Base-by-base conservation (phyloP, 768 basidiomycete genomes). In the Dioszegia aurantiaca region DNA sequence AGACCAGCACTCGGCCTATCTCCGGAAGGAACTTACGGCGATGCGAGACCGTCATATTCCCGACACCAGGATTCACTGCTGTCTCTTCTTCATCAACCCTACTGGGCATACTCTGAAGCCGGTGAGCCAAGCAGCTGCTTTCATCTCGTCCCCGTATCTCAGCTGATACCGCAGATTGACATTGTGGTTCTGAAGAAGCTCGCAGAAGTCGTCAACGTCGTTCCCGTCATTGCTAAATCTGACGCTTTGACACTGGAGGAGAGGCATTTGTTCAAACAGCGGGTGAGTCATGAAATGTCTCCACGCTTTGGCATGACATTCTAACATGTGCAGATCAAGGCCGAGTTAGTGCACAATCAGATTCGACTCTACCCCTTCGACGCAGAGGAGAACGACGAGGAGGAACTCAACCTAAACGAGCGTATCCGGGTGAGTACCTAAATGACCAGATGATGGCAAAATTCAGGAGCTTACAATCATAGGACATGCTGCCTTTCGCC, bases 171-270 rank as follows among this genome's bases (percentile, higher is more conserved):
- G 2, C 51, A 75, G 74, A 92, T 99, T 70, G 94, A 99, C 70
- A 87, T 98, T 44, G 92, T 92, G 72, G 95, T 99, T 64, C 91
- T 99, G 87, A 95, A 97, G 83, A 97, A 97, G 81, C 82, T 99
- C 61, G 89, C 88, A 76, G 95, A 98, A 76, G 94, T 98, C 41
- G 95, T 97, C 77, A 99, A 99, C 69, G 94, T 99, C 52, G 93
- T 99, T 8, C 94, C 94, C n/a, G 89, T 99, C 61, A 97, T 99
- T 71, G 94, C 95, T 67, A 99, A 99, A 83, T 83, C 89, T 28
- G 94, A 99, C 78, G 87, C 86, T 63, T 82, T 99, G 81, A 97
- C 93, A 1, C 77, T 89, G 58, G 93, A 95, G 64, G 94, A 99
- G 82, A 81, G 91, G 67, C 87, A 87, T 56, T 81, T 82, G 43